Evolutionary conservation across 2,329 filamentous ascomycete species (phyloP).

Genomic region (Xylariaceae sp.): DNA sequence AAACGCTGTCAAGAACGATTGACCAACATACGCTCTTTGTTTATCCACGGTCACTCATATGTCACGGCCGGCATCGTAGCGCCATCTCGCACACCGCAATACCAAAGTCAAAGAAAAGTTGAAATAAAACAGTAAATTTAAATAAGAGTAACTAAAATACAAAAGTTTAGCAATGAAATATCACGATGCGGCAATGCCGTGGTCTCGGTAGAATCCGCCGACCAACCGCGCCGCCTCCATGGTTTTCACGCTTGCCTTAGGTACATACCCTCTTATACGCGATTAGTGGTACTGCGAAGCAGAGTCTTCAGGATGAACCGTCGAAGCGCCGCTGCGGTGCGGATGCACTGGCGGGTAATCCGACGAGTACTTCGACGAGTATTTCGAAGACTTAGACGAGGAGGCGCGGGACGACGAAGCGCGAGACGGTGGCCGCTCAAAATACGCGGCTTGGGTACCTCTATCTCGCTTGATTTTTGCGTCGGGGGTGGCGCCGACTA

Average conservation of each 20-base stretch:
- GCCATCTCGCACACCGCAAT: too few relatives aligned
- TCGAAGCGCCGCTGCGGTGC: neutral
- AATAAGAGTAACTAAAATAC: neutral
- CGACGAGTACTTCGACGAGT: neutral
- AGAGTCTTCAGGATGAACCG: neutral
- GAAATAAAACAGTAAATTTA: neutral
- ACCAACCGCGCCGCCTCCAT: neutral
- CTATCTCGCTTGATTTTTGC: slow-evolving; percentile 5
- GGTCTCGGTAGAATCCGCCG: neutral
- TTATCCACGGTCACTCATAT: too few relatives aligned
- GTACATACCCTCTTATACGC: too few relatives aligned
- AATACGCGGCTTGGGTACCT: neutral
- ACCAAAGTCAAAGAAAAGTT: neutral
- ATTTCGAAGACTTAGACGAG: neutral
- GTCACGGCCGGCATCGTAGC: too few relatives aligned
- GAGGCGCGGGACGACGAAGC: neutral
- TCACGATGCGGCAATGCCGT: too few relatives aligned
- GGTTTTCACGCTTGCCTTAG: neutral
- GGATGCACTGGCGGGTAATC: too few relatives aligned
- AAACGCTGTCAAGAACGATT: too few relatives aligned
- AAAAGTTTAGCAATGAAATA: neutral
- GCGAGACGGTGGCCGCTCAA: neutral
- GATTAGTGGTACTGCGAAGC: neutral
- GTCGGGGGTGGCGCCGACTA: neutral
- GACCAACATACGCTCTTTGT: too few relatives aligned